Base-by-base conservation (phyloP, 345 rosid genomes). In the Syzygium jambos region DNA sequence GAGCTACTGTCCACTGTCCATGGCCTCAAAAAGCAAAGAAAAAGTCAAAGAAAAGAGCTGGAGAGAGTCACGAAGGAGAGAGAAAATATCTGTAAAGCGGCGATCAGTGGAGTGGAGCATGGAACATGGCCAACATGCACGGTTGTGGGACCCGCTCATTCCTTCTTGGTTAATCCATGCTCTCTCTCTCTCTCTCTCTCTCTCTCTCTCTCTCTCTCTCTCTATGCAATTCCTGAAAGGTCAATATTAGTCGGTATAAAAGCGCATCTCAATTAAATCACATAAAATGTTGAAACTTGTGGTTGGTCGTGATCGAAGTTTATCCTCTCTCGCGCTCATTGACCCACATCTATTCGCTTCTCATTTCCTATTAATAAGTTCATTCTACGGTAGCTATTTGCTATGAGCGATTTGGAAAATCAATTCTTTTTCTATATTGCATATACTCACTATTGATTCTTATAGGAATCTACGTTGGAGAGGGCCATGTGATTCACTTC, bases 261-360 rank as follows among this genome's bases (percentile, higher is more conserved):
- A 61, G 8, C 19, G 2, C 73, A n/a, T 0, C 17, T 61, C 73
- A n/a, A 61, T 61, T 30, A 61, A 11, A 59, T 59, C 65, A 59
- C n/a, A 25, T 27, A 27, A 11, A 59, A 59, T 29, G 16, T 59
- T 11, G 8, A 27, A 59, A 59, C 65, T 59, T 27, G 4, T n/a
- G 65, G 30, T 59, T 59, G 30, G 29, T 27, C 16, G 15, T 0
- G 30, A 59, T 59, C 7, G 65, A 59, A 27, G 15, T 59, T 11
- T 59, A 59, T 59, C 27, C 30, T 59, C 29, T 59, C 41, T 34
- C 78, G 16, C 0, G 43, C 78, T 30, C 8, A 30, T 30, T 11
- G 78, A 30, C 6, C 43, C 78, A 16, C 11, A 0, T 0, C 4
- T 17, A 34, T 34, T 17, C 6, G 0, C 46, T 34, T 68, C 7